Base-by-base conservation (phyloP, 768 basidiomycete species). In the Boletus insuetus region DNA sequence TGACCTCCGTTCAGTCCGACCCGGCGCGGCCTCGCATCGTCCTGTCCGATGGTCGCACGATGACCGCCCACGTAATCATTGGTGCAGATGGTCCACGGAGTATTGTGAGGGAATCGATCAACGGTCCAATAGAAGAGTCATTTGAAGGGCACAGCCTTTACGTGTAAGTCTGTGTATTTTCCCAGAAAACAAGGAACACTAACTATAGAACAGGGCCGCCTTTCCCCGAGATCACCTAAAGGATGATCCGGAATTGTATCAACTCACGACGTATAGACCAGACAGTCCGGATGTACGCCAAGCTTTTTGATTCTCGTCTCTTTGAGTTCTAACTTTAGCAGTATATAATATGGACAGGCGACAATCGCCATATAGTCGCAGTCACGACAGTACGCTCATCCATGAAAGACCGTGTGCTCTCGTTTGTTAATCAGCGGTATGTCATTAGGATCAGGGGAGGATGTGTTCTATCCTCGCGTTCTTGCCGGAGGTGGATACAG, bases 41-140 rank as follows among this genome's bases (percentile, higher is more conserved):
- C 3, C 61, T 77, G 17, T 74, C 75, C 14, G 73, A 69, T 42
- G 84, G 83, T 22, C 77, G 80, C 48, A 68, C 66, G 10, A 55
- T 85, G 19, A 50, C 61, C 5, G 80, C 79, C 6, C 84, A 87
- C 62, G 68, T 86, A 34, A 69, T 87, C 46, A 75, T 87, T 17
- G 85, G 82, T 26, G 85, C 86, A 3, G 86, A 87, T 64, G 86
- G 86, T 13, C 75, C 77, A 49, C 67, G 72, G 32, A 84, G 83
- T 39, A 39, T 78, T 13, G 71, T 77, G 31, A 68, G 69, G 19
- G 58, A 72, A 20, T 62, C 78, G 3, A 62, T 77, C 32, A 68
- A 65, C 4, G 67, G 69, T 10, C 74, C 74, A 19, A 61, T 64
- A 39, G 55, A 69, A 14, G 64, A 69, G 26, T 57, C 51, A 5